phyloP scores from a whole-genome alignment of 140 eudicot genomes.

The Stevia rebaudiana region DNA sequence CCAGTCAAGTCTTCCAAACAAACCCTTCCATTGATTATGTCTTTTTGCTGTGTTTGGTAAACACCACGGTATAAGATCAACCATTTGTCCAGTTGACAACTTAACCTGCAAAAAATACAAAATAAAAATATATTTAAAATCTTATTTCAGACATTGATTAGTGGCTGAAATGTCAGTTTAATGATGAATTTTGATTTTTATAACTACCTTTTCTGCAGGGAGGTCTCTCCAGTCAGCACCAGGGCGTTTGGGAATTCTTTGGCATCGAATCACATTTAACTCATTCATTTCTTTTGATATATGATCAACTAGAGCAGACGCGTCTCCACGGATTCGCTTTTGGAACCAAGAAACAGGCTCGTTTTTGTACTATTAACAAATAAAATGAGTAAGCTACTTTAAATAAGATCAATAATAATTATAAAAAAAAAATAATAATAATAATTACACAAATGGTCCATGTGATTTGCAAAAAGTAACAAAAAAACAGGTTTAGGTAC shows the following conservation, averaged over 20 bases:
- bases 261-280: slow-evolving; percentile 64
- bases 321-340: slow-evolving; percentile 54
- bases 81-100: slow-evolving; percentile 58
- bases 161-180: not conserved
- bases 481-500: no score
- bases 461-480: no score
- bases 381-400: not conserved
- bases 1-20: slow-evolving; percentile 73
- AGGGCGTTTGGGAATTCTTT: slow-evolving; percentile 63
- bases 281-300: slow-evolving; percentile 85
- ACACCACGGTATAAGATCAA: slow-evolving; percentile 60
- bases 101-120: slow-evolving; percentile 36
- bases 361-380: slow-evolving; percentile 40
- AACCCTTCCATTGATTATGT: slow-evolving; percentile 71
- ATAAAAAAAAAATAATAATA: no score
- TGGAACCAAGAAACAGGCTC: slow-evolving; percentile 74
- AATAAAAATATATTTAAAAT: not conserved
- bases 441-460: no score
- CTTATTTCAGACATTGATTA: not conserved
- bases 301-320: slow-evolving; percentile 49
- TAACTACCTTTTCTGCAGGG: slow-evolving; percentile 61
- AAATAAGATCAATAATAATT: not conserved
- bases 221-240: slow-evolving; percentile 90
- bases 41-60: slow-evolving; percentile 64
- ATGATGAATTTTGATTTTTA: not conserved